phyloP scores from a whole-genome alignment of 805 yeast genomes.

The Candida vaughaniae region DNA sequence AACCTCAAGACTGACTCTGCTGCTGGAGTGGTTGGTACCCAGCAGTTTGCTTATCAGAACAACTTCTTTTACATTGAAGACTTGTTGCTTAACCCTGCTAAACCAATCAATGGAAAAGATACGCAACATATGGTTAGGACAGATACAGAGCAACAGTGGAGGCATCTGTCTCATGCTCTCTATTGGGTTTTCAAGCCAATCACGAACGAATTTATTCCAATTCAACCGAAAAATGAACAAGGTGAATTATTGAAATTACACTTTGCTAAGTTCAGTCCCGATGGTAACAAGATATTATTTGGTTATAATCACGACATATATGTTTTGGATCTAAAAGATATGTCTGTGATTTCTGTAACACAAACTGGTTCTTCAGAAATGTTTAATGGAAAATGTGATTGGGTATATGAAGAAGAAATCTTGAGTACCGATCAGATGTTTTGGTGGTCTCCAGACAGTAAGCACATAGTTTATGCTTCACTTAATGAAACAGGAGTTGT shows the following conservation, averaged over 20 bases:
- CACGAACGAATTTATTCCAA: conserved; percentile 27
- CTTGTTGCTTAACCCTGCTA: conserved; percentile 37
- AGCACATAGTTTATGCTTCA: conserved; percentile 51
- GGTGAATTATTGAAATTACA: conserved; percentile 32
- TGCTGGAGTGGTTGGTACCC: conserved; percentile 26
- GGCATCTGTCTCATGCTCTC: conserved; percentile 36
- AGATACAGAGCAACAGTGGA: conserved; percentile 44
- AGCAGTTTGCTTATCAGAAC: conserved; percentile 43
- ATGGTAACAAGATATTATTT: conserved; percentile 53
- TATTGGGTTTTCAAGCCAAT: conserved; percentile 37
- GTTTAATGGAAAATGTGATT: conserved; percentile 72
- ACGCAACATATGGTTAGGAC: conserved; percentile 55
- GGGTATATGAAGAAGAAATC: conserved; percentile 87
- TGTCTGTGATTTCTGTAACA: conserved; percentile 35
- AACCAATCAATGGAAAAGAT: conserved; percentile 42
- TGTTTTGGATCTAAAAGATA: conserved; percentile 35
- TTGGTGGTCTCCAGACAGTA: conserved; percentile 74
- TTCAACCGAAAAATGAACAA: conserved; percentile 17
- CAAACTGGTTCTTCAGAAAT: conserved; percentile 52
- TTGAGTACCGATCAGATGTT: conserved; percentile 54
- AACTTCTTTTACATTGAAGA: conserved; percentile 28
- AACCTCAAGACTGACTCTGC: conserved; percentile 21
- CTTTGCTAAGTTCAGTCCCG: conserved; percentile 64
- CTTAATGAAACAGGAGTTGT: conserved; percentile 62
- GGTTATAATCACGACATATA: conserved; percentile 57